Evolutionary conservation across 2,329 filamentous ascomycete species (phyloP).

Genomic region (Fonsecaea multimorphosa): DNA sequence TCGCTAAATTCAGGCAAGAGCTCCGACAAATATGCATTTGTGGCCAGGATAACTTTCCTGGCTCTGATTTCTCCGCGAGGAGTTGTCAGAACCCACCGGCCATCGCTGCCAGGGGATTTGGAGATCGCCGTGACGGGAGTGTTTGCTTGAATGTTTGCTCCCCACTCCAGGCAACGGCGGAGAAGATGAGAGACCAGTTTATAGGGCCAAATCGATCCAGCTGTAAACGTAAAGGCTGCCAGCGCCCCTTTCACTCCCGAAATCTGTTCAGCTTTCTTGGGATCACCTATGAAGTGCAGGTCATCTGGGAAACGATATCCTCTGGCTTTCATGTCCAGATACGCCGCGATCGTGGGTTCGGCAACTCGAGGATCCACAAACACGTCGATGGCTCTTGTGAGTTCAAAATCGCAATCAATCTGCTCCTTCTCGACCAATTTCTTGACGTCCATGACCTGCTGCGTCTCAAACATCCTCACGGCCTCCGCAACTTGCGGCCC

Average conservation of each 20-base stretch:
- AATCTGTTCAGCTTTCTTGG: constrained; percentile 32
- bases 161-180: constrained; percentile 60
- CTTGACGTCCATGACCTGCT: constrained; percentile 50
- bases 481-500: constrained; percentile 48
- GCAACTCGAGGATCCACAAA: constrained; percentile 44
- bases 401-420: constrained; percentile 52
- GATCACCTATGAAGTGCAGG: constrained; percentile 39
- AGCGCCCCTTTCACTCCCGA: constrained; percentile 49
- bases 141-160: constrained; percentile 60
- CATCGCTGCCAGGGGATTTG: constrained; percentile 34
- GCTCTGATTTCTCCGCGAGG: constrained; percentile 69
- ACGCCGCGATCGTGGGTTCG: constrained; percentile 43
- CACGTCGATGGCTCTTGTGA: constrained; percentile 50
- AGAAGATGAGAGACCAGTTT: constrained; percentile 78
- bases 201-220: constrained; percentile 65
- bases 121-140: constrained; percentile 53
- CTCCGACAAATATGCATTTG: constrained; percentile 81
- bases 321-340: constrained; percentile 41
- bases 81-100: constrained; percentile 72
- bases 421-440: constrained; percentile 48
- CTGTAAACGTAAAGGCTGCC: constrained; percentile 45
- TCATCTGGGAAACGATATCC: constrained; percentile 42
- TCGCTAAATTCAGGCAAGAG: constrained; percentile 72
- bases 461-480: constrained; percentile 49
- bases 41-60: constrained; percentile 73